Conservation (phyloP, 805 yeast genomes). For the Candida insectorum region DNA sequence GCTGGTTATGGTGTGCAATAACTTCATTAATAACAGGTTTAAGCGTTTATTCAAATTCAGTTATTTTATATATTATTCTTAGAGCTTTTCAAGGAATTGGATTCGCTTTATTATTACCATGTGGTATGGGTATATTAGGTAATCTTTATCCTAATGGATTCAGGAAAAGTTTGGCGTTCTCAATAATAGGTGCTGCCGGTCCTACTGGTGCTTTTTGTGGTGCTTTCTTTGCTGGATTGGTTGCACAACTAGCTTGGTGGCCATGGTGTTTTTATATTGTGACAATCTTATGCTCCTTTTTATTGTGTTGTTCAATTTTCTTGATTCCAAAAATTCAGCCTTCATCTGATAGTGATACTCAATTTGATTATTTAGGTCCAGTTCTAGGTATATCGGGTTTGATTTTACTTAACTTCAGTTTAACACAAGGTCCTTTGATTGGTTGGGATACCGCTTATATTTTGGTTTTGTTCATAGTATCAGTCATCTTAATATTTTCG, state of each 20-base stretch:
- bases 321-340: conserved; percentile 8
- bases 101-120: conserved; percentile 56
- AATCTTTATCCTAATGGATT: conserved; percentile 39
- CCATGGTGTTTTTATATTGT: conserved; percentile 56
- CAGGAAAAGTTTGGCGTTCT: conserved; percentile 53
- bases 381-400: conserved; percentile 56
- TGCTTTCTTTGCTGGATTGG: conserved; percentile 47
- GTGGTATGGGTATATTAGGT: conserved; percentile 55
- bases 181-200: conserved; percentile 57
- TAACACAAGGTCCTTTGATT: conserved; percentile 73
- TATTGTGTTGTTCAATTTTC: conserved; percentile 9
- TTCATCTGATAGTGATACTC: conserved; percentile 8
- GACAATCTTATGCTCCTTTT: conserved; percentile 34
- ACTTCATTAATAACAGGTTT: conserved; percentile 65
- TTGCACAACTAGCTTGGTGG: conserved; percentile 51
- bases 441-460: conserved; percentile 66
- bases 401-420: conserved; percentile 60
- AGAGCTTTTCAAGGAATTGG: conserved; percentile 68
- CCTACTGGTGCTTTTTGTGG: conserved; percentile 63
- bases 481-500: conserved; percentile 35
- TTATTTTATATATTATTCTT: conserved; percentile 48
- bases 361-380: conserved; percentile 30
- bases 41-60: conserved; percentile 46
- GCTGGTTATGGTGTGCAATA: conserved; percentile 52
- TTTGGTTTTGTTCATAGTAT: conserved; percentile 52